Conservation (phyloP, 2,329 filamentous ascomycete genomes). For the Monilinia aucupariae region DNA sequence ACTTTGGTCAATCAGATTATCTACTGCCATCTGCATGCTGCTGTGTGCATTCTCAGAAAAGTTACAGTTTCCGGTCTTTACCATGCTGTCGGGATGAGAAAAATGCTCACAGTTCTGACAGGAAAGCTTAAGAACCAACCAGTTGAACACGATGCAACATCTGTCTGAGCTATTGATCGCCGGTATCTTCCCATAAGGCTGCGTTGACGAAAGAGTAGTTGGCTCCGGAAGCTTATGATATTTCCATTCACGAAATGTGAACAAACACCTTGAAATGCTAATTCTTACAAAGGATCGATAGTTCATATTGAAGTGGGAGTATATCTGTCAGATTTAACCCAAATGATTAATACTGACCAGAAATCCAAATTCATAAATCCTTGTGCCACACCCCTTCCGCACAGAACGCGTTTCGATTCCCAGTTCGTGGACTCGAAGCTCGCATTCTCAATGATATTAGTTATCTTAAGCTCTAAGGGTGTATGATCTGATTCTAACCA, state of each 20-base stretch:
- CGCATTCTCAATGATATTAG: background rate
- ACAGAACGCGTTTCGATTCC: background rate
- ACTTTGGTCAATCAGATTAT: slow-evolving; percentile 1
- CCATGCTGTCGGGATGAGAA: slow-evolving; percentile 8
- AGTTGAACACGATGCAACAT: background rate
- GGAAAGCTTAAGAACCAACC: slow-evolving; percentile 8
- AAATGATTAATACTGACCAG: background rate
- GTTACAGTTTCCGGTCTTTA: background rate
- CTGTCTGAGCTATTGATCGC: background rate
- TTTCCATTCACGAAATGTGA: background rate
- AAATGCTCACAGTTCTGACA: background rate
- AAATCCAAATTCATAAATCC: background rate
- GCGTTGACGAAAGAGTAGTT: slow-evolving; percentile 6
- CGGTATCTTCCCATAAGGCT: slow-evolving; percentile 13
- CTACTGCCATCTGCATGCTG: background rate
- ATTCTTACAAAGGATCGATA: slow-evolving; percentile 1
- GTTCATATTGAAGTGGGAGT: background rate
- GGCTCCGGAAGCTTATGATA: background rate
- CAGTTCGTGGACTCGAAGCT: background rate
- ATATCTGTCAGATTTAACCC: background rate
- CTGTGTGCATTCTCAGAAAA: slow-evolving; percentile 2
- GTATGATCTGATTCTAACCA: background rate
- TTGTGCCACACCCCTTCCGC: background rate
- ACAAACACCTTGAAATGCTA: background rate
- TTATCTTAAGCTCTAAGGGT: background rate